A percentile compares a stretch with the other conserved stretches of the same genome.
Evolutionary conservation across 1,284 basidiomycete genomes (phyloP).

Genomic region (Puccinia novopanici): DNA sequence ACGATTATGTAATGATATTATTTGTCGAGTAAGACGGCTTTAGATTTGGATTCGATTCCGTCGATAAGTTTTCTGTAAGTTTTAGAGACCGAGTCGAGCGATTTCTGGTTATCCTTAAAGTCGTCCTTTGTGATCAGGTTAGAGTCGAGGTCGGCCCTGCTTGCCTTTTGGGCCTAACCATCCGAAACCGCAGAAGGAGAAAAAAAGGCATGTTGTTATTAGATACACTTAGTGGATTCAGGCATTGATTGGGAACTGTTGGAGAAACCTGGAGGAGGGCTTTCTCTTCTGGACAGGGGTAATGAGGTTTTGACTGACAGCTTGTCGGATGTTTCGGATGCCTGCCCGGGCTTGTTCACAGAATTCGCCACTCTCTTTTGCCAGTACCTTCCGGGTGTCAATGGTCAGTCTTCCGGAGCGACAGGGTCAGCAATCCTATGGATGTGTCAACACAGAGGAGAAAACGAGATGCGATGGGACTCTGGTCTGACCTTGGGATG

Average conservation of each 20-base stretch:
- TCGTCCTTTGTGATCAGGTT: constrained; percentile 45
- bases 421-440: background rate
- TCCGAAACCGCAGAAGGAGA: background rate
- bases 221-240: background rate
- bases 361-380: constrained; percentile 24
- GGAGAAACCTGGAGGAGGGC: background rate
- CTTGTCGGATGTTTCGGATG: constrained; percentile 30
- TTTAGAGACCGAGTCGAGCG: constrained; percentile 26
- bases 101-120: constrained; percentile 34
- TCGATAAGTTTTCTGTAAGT: constrained; percentile 34
- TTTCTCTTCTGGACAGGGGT: background rate
- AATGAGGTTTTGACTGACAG: constrained; percentile 8
- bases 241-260: background rate
- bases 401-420: constrained; percentile 11
- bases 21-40: constrained; percentile 27
- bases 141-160: constrained; percentile 12
- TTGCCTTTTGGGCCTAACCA: constrained; percentile 33
- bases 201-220: background rate
- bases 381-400: constrained; percentile 4
- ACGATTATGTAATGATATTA: background rate
- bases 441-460: background rate
- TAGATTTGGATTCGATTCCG: constrained; percentile 33
- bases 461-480: background rate
- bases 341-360: constrained; percentile 39
- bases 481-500: constrained; percentile 22